phyloP scores from a whole-genome alignment of 129 eudicot genomes.

The Flaveria ramosissima region DNA sequence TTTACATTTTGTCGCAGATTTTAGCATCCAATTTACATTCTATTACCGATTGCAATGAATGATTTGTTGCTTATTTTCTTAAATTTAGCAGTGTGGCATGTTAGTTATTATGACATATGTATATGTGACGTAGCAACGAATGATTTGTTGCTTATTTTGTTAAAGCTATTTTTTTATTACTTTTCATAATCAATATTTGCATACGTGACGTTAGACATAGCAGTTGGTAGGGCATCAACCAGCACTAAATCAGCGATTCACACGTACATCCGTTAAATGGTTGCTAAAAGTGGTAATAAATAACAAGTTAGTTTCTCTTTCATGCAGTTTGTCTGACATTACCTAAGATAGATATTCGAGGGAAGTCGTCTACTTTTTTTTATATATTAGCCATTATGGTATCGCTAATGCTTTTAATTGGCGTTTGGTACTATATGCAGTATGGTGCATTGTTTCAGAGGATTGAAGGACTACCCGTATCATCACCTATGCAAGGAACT shows the following conservation, averaged over 20 bases:
- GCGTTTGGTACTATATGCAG: constrained; percentile 31
- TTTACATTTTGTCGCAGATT: not conserved
- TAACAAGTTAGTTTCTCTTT: not conserved
- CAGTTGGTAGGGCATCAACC: not conserved
- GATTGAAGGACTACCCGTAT: constrained; percentile 40
- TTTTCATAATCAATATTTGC: not conserved
- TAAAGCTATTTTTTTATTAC: not conserved
- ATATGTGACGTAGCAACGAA: constrained; percentile 1
- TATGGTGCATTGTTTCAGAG: constrained; percentile 46
- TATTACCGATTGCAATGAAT: not conserved
- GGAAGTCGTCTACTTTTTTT: not conserved
- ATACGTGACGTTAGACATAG: not conserved
- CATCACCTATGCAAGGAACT: constrained; percentile 35
- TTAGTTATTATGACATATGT: not conserved
- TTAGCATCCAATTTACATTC: not conserved
- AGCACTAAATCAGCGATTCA: not conserved
- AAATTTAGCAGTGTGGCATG: not conserved
- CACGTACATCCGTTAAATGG: not conserved
- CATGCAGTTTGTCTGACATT: not conserved
- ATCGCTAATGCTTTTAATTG: not conserved
- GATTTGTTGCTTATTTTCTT: not conserved
- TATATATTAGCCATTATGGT: not conserved
- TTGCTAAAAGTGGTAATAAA: not conserved
- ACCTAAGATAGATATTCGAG: not conserved
- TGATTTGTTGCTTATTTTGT: not conserved